Conservation (phyloP, 164 flowering plant genomes). For the Kingdonia uniflora region DNA sequence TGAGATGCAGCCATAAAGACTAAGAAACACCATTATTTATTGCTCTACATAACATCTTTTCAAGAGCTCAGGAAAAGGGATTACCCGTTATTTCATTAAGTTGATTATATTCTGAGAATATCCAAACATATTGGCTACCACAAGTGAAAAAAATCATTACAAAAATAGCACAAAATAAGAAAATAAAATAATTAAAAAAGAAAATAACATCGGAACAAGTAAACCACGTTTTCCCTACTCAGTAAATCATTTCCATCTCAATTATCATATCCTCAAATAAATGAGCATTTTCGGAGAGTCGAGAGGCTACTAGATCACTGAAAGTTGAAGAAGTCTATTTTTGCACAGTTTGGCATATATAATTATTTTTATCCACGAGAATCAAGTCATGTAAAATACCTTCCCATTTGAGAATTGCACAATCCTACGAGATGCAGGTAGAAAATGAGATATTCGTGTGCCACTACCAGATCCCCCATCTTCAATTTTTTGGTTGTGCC, state of each 20-base stretch:
- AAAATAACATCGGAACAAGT: neutral
- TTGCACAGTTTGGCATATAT: too few species aligned
- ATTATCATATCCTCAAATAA: too few species aligned
- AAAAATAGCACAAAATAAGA: too few species aligned
- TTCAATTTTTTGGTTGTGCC: slow-evolving; percentile 76
- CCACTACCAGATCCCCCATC: too few species aligned
- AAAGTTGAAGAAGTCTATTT: too few species aligned
- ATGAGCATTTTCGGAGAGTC: neutral
- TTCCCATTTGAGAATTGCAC: slow-evolving; percentile 96
- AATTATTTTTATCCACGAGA: too few species aligned
- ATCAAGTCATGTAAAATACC: too few species aligned
- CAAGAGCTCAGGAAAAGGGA: neutral
- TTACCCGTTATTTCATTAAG: neutral
- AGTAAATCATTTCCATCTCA: neutral
- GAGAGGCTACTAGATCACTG: neutral
- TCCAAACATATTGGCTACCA: neutral
- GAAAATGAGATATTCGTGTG: slow-evolving; percentile 81
- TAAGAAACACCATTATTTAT: too few species aligned
- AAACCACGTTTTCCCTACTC: neutral
- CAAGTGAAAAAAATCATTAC: neutral
- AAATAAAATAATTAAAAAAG: too few species aligned
- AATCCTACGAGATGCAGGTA: slow-evolving; percentile 93
- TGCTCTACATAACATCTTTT: too few species aligned
- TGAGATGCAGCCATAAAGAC: too few species aligned
- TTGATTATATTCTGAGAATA: too few species aligned